Conservation (phyloP, 495 filamentous ascomycete genomes). For the Saxophila tyrrhenica region DNA sequence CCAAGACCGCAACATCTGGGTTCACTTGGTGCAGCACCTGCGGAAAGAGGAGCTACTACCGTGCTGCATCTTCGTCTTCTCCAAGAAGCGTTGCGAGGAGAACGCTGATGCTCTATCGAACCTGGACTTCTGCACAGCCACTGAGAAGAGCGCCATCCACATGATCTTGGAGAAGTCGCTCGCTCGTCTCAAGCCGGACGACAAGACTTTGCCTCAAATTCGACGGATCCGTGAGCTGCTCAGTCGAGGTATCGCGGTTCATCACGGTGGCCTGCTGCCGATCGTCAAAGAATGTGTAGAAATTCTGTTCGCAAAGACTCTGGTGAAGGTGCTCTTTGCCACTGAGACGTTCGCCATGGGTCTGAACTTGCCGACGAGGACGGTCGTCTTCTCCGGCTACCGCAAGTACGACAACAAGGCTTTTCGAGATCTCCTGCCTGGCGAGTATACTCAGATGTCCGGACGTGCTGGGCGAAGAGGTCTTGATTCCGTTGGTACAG, state of each 20-base stretch:
- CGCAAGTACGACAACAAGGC: slow-evolving; percentile 86
- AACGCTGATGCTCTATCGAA: slow-evolving; percentile 93
- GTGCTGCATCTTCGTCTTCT: slow-evolving; percentile 95
- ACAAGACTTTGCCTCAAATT: slow-evolving; percentile 81
- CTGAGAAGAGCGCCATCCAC: slow-evolving; percentile 90
- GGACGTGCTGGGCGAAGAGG: slow-evolving; percentile 88
- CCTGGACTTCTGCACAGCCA: slow-evolving; percentile 81
- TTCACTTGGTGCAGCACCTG: slow-evolving; percentile 82
- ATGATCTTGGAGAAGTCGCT: slow-evolving; percentile 97
- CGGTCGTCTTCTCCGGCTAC: slow-evolving; percentile 94
- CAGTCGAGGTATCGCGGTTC: slow-evolving; percentile 81
- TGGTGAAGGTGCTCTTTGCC: slow-evolving; percentile 94
- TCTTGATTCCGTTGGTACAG: slow-evolving; percentile 80
- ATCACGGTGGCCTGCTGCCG: slow-evolving; percentile 87
- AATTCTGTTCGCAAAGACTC: slow-evolving; percentile 84
- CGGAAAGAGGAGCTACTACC: slow-evolving; percentile 78
- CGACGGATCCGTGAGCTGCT: slow-evolving; percentile 75
- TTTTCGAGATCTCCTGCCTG: slow-evolving; percentile 84
- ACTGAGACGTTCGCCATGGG: slow-evolving; percentile 99
- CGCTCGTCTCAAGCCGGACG: slow-evolving; percentile 82
- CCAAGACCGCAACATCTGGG: slow-evolving; percentile 95
- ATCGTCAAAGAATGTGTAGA: slow-evolving; percentile 98
- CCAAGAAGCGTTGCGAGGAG: slow-evolving; percentile 91
- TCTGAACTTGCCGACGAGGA: slow-evolving; percentile 86
- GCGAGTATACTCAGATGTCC: slow-evolving; percentile 98